These are phyloP conservation scores for Fragosphaeria purpurea DNA, from an alignment of 2,329 filamentous ascomycete species.

Conservation along the genomic window DNA sequence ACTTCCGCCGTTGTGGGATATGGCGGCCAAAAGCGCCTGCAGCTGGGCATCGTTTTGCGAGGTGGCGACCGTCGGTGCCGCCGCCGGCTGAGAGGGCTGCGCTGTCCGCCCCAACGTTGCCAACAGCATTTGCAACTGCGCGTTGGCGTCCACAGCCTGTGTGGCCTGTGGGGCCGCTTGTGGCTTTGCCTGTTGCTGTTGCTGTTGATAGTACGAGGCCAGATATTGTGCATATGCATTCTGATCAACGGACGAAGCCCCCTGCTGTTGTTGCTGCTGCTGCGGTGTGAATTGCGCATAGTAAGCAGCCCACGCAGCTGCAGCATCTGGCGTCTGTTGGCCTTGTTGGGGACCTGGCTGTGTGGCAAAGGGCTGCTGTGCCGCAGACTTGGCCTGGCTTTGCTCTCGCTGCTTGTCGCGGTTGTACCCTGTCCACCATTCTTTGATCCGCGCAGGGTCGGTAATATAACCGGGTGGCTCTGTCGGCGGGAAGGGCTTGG, in stretches of 20 bases:
- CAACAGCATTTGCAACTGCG: slow-evolving; percentile 14
- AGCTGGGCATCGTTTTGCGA: slow-evolving; percentile 8
- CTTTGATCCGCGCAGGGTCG: slow-evolving; percentile 34
- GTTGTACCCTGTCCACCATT: slow-evolving; percentile 43
- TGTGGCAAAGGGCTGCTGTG: slow-evolving; percentile 1
- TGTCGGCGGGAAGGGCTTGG: slow-evolving; percentile 38
- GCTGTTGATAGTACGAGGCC: slow-evolving; percentile 22
- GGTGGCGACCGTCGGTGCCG: not conserved
- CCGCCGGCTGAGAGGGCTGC: not conserved
- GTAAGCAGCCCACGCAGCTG: slow-evolving; percentile 28
- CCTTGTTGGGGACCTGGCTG: slow-evolving; percentile 10
- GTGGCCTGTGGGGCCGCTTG: slow-evolving; percentile 9
- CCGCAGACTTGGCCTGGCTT: slow-evolving; percentile 29
- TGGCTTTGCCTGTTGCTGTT: slow-evolving; percentile 11
- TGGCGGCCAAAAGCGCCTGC: slow-evolving; percentile 10
- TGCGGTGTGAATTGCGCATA: slow-evolving; percentile 26
- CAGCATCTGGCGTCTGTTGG: slow-evolving; percentile 19
- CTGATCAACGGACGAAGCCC: slow-evolving; percentile 12
- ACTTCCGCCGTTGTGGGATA: slow-evolving; percentile 2
- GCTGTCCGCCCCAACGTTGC: slow-evolving; percentile 6
- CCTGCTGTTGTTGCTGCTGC: slow-evolving; percentile 14
- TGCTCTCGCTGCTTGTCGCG: slow-evolving; percentile 23
- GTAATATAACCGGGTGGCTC: slow-evolving; percentile 44
- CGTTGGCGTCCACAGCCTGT: slow-evolving; percentile 5
- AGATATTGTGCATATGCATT: slow-evolving; percentile 23